Conservation (phyloP, 768 basidiomycete species). For the Pulveroboletus frians region DNA sequence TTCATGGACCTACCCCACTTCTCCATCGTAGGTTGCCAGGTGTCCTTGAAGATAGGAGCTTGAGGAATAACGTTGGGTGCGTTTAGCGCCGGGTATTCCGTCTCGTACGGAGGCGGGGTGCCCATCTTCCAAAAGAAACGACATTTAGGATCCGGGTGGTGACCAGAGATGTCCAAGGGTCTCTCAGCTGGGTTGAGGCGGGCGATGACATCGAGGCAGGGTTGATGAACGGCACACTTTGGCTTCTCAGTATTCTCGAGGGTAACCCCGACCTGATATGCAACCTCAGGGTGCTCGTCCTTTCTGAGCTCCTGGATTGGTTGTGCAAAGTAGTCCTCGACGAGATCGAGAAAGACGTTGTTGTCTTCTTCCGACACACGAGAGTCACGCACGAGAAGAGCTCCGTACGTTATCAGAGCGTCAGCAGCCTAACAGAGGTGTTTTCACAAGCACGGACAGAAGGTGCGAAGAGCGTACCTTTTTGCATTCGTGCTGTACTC, state of each 20-base stretch:
- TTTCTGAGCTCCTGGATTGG: constrained; percentile 52
- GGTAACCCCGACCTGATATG: constrained; percentile 91
- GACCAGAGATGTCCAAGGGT: constrained; percentile 77
- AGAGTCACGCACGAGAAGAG: constrained; percentile 80
- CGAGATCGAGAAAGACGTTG: constrained; percentile 72
- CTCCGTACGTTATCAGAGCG: constrained; percentile 79
- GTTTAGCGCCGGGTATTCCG: constrained; percentile 70
- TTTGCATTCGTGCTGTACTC: constrained; percentile 55
- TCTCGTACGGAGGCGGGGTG: constrained; percentile 68
- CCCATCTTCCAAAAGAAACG: constrained; percentile 90
- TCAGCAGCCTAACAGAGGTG: constrained; percentile 58
- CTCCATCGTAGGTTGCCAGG: constrained; percentile 73
- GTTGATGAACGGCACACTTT: constrained; percentile 76
- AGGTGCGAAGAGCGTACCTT: constrained; percentile 39
- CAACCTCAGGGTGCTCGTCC: constrained; percentile 81
- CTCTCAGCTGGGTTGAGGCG: constrained; percentile 71
- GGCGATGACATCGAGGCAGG: constrained; percentile 77
- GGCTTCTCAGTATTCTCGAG: constrained; percentile 96
- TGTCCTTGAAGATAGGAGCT: constrained; percentile 47
- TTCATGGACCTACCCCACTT: constrained; percentile 90
- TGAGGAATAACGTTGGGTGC: constrained; percentile 80
- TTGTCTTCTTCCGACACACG: constrained; percentile 84
- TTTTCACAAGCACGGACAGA: neutral
- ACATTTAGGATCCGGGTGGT: constrained; percentile 90
- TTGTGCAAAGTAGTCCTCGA: constrained; percentile 93